Evolutionary conservation across 2,329 filamentous ascomycete species (phyloP).

Genomic region (Clonostachys rosea): DNA sequence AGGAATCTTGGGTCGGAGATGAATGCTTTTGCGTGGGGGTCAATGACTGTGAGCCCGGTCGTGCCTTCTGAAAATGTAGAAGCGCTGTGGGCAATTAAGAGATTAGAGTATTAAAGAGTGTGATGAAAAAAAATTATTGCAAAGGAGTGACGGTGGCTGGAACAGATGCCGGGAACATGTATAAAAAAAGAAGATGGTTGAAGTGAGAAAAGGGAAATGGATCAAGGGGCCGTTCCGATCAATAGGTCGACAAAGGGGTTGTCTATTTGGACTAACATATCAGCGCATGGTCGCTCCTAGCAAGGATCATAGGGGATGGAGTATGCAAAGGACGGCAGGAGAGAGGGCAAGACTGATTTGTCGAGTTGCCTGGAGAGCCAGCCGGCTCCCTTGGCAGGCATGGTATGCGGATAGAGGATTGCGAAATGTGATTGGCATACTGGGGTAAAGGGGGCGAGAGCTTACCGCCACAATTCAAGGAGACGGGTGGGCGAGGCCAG

Average conservation of each 20-base stretch:
- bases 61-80: slow-evolving; percentile 25
- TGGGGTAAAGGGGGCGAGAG: slow-evolving; percentile 10
- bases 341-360: not conserved
- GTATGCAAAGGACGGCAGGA: slow-evolving; percentile 2
- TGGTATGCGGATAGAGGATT: slow-evolving; percentile 3
- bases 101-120: slow-evolving; percentile 58
- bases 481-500: slow-evolving; percentile 32
- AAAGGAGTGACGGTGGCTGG: slow-evolving; percentile 56
- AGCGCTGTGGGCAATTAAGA: slow-evolving; percentile 37
- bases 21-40: slow-evolving; percentile 12
- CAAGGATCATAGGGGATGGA: not conserved
- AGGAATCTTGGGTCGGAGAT: slow-evolving; percentile 43
- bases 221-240: slow-evolving; percentile 34
- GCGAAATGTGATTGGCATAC: slow-evolving; percentile 2
- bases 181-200: slow-evolving; percentile 15
- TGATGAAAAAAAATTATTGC: slow-evolving; percentile 37
- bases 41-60: slow-evolving; percentile 29
- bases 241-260: not conserved
- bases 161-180: slow-evolving; percentile 39
- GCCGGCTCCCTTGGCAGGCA: slow-evolving; percentile 1
- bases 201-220: slow-evolving; percentile 32
- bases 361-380: too few relatives aligned
- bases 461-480: slow-evolving; percentile 48
- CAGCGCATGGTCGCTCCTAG: too few relatives aligned
- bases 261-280: too few relatives aligned